Evolutionary conservation across 2,329 filamentous ascomycete genomes (phyloP).

Genomic region (Sclerotinia nivalis): DNA sequence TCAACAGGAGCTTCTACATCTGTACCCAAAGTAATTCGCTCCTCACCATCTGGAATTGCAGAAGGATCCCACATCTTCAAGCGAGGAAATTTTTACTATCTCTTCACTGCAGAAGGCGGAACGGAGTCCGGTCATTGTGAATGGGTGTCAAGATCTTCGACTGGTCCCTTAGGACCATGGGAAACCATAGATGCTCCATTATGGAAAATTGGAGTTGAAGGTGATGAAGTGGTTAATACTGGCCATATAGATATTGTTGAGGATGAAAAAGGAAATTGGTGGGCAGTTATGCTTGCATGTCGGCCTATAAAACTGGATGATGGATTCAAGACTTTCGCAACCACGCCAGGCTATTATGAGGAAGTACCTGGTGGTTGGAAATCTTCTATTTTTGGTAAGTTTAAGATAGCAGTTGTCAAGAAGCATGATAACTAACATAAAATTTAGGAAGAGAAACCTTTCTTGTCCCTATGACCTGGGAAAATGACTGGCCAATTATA

Average conservation of each 20-base stretch:
- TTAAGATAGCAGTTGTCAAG: constrained; percentile 46
- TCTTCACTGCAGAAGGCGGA: constrained; percentile 56
- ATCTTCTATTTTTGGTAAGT: constrained; percentile 36
- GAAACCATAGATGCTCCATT: constrained; percentile 2
- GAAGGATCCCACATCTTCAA: constrained; percentile 58
- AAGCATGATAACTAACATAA: background rate
- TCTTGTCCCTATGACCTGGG: constrained; percentile 52
- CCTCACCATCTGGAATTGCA: constrained; percentile 51
- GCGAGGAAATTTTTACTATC: constrained; percentile 54
- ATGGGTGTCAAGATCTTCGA: constrained; percentile 13
- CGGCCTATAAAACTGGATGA: constrained; percentile 37
- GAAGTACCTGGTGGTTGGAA: constrained; percentile 4
- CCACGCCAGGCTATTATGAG: background rate
- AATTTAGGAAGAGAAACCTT: constrained; percentile 56
- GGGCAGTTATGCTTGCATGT: constrained; percentile 51
- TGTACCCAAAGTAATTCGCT: constrained; percentile 36
- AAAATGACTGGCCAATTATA: constrained; percentile 50
- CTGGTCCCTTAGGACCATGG: constrained; percentile 16
- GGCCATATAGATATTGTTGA: constrained; percentile 60
- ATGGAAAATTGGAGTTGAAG: constrained; percentile 6
- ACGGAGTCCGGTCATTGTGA: constrained; percentile 49
- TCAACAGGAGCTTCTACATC: constrained; percentile 46
- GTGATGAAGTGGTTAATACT: constrained; percentile 43
- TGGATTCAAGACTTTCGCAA: background rate
- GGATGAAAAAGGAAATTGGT: constrained; percentile 53